phyloP scores from a whole-genome alignment of 2,329 filamentous ascomycete genomes.

The Dryadomyces quercus-mongolicae region DNA sequence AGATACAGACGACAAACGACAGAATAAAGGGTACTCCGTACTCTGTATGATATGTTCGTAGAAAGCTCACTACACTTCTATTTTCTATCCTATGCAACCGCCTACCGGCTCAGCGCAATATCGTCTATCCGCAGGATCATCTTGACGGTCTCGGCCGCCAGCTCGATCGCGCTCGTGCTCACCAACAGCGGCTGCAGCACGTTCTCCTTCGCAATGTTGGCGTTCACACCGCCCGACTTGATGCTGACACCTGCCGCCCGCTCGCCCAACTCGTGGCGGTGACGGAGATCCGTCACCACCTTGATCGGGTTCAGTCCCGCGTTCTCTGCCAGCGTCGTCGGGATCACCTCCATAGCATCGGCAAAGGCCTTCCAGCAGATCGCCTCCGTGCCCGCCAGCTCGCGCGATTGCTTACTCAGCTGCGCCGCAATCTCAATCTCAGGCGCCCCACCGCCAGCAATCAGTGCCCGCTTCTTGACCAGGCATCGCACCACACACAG shows the following conservation, averaged over 20 bases:
- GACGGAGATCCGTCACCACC: slow-evolving; percentile 89
- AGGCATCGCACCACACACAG: slow-evolving; percentile 95
- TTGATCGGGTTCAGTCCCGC: slow-evolving; percentile 97
- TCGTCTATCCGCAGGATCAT: slow-evolving; percentile 66
- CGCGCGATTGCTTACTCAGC: slow-evolving; percentile 69
- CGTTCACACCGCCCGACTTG: slow-evolving; percentile 92
- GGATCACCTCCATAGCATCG: slow-evolving; percentile 92
- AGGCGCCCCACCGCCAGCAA: slow-evolving; percentile 89
- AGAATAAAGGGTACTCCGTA: too few relatives aligned
- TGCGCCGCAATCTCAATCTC: slow-evolving; percentile 93
- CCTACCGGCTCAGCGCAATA: slow-evolving; percentile 49
- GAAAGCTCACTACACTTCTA: too few relatives aligned
- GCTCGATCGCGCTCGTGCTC: slow-evolving; percentile 92
- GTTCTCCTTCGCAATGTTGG: slow-evolving; percentile 93
- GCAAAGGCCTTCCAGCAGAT: slow-evolving; percentile 99
- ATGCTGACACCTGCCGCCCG: slow-evolving; percentile 96
- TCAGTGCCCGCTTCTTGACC: slow-evolving; percentile 99
- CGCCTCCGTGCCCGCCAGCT: slow-evolving; percentile 79
- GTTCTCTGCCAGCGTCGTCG: slow-evolving; percentile 93
- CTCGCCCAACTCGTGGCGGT: slow-evolving; percentile 90
- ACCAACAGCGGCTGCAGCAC: slow-evolving; percentile 92
- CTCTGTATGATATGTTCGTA: too few relatives aligned
- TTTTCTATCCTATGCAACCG: slow-evolving; percentile 5
- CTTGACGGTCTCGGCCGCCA: slow-evolving; percentile 97
- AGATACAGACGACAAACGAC: too few relatives aligned